Percentiles rank a stretch among this genome's conserved stretches.
Conservation (phyloP, 2,329 filamentous ascomycete species). For the Raffaelea arxii region DNA sequence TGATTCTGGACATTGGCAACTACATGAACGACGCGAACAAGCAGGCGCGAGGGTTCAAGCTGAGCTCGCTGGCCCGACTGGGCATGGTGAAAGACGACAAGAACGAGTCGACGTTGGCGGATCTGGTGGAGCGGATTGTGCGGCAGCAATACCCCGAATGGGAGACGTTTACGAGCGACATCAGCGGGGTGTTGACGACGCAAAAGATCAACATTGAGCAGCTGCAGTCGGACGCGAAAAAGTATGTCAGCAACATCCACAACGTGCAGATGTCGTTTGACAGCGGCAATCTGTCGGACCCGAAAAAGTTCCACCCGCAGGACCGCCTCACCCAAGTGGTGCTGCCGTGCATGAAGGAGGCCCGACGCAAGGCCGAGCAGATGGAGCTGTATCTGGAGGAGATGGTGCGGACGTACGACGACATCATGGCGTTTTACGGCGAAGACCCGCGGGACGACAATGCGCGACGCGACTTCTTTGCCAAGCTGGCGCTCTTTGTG, state of each 20-base stretch:
- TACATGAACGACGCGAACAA: constrained; percentile 99
- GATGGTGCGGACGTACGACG: constrained; percentile 82
- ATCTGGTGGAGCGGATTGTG: constrained; percentile 92
- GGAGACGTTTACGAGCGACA: constrained; percentile 82
- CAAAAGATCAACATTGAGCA: constrained; percentile 96
- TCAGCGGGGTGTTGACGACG: constrained; percentile 62
- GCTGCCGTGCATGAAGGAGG: constrained; percentile 92
- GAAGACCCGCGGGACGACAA: constrained; percentile 90
- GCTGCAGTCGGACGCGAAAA: constrained; percentile 75
- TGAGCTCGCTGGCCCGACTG: constrained; percentile 82
- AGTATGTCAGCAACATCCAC: constrained; percentile 88
- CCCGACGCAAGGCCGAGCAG: constrained; percentile 88
- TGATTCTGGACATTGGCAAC: constrained; percentile 97
- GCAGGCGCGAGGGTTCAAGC: constrained; percentile 94
- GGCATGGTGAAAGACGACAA: constrained; percentile 99
- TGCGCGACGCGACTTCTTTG: constrained; percentile 89
- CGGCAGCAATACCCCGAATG: constrained; percentile 94
- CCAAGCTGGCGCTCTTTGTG: constrained; percentile 84
- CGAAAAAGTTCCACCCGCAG: constrained; percentile 96
- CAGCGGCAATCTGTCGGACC: constrained; percentile 86
- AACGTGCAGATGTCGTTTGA: constrained; percentile 90
- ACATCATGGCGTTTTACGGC: constrained; percentile 94
- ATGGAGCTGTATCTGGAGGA: constrained; percentile 89
- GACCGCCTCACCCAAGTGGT: constrained; percentile 89
- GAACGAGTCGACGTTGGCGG: constrained; percentile 92